phyloP scores from a whole-genome alignment of 805 yeast species.

The Kazachstania africana region DNA sequence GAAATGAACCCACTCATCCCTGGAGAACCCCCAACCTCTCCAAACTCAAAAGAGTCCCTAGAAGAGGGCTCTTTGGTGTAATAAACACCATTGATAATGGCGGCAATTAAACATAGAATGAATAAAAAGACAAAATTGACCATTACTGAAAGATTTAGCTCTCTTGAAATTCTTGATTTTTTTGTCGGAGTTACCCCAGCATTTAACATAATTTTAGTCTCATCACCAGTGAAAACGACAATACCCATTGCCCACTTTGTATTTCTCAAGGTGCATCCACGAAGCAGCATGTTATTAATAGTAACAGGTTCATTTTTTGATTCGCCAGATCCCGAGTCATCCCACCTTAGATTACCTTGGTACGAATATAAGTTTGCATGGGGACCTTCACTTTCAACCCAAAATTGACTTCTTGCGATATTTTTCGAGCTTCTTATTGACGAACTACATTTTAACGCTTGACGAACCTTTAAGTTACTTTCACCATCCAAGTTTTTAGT shows the following conservation, averaged over 20 bases:
- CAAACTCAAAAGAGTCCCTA: slow-evolving; percentile 54
- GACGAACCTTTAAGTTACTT: slow-evolving; percentile 66
- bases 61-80: slow-evolving; percentile 39
- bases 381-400: slow-evolving; percentile 78
- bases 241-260: slow-evolving; percentile 77
- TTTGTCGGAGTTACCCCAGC: slow-evolving; percentile 78
- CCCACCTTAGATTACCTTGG: slow-evolving; percentile 57
- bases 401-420: slow-evolving; percentile 40
- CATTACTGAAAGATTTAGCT: slow-evolving; percentile 57
- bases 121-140: slow-evolving; percentile 57
- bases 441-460: slow-evolving; percentile 53
- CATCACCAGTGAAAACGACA: slow-evolving; percentile 68
- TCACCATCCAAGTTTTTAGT: slow-evolving; percentile 79
- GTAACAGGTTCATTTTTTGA: slow-evolving; percentile 49
- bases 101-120: slow-evolving; percentile 56
- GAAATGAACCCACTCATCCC: slow-evolving; percentile 58
- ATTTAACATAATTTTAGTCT: slow-evolving; percentile 72
- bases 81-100: slow-evolving; percentile 58
- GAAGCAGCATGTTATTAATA: slow-evolving; percentile 53
- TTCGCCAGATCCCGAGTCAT: slow-evolving; percentile 21
- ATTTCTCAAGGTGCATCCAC: slow-evolving; percentile 73
- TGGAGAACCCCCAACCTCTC: slow-evolving; percentile 55
- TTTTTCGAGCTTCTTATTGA: slow-evolving; percentile 39
- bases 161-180: slow-evolving; percentile 61
- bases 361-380: slow-evolving; percentile 66